Evolutionary conservation across 179 eudicot genomes (phyloP).

Genomic region (Vitellaria paradoxa): DNA sequence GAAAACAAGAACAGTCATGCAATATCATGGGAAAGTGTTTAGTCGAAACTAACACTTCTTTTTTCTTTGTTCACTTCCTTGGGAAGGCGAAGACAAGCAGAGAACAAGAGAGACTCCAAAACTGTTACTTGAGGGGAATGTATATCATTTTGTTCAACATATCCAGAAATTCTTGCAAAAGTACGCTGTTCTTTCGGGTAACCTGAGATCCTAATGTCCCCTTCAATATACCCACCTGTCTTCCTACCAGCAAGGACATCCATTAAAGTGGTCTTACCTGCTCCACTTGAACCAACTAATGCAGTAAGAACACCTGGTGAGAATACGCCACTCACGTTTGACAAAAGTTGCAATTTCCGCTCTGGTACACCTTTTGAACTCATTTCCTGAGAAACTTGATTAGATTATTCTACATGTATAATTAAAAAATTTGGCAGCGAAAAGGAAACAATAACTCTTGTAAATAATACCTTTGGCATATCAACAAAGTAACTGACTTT

Average conservation of each 20-base stretch:
- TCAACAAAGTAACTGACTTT: conserved; percentile 86
- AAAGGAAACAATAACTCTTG: neutral
- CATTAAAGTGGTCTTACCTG: conserved; percentile 97
- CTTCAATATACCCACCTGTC: conserved; percentile 91
- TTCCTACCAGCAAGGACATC: conserved; percentile 97
- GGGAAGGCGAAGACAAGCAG: conserved; percentile 80
- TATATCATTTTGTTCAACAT: conserved; percentile 89
- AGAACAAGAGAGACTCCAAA: conserved; percentile 78
- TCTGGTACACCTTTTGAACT: conserved; percentile 61
- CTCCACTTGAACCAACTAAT: conserved; percentile 94
- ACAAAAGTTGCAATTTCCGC: conserved; percentile 70
- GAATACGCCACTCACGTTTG: conserved; percentile 82
- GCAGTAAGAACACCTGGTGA: conserved; percentile 95
- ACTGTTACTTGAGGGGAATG: conserved; percentile 98
- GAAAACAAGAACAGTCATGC: neutral
- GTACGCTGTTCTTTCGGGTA: conserved; percentile 74
- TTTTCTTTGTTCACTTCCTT: conserved; percentile 52
- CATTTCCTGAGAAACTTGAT: conserved; percentile 59
- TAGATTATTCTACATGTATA: neutral
- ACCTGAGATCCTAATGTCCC: conserved; percentile 89
- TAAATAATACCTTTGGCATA: conserved; percentile 77
- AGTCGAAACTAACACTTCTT: conserved; percentile 40
- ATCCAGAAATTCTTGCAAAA: conserved; percentile 90
- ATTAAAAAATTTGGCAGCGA: neutral
- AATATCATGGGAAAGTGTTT: neutral